Percentiles rank a stretch among this genome's conserved stretches.
Conservation (phyloP, 805 yeast genomes). For the Nakazawaea ishiwadae region DNA sequence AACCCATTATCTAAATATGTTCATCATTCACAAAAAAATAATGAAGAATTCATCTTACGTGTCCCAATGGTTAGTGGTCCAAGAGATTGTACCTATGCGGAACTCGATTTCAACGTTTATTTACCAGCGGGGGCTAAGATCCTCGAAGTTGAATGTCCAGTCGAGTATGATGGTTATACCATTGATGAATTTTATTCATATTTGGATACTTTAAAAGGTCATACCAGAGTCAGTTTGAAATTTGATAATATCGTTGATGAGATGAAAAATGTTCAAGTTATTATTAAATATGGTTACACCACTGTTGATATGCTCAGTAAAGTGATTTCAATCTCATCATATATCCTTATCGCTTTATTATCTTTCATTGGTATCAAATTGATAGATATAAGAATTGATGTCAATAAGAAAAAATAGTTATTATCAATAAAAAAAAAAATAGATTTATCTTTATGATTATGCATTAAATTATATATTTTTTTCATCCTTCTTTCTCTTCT, state of each 20-base stretch:
- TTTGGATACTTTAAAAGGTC: slow-evolving; percentile 75
- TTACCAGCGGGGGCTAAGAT: slow-evolving; percentile 84
- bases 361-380: slow-evolving; percentile 10
- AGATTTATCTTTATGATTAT: no score
- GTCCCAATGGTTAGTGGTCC: slow-evolving; percentile 77
- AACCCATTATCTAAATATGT: slow-evolving; percentile 51
- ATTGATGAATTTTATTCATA: slow-evolving; percentile 39
- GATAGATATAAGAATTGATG: slow-evolving; percentile 12
- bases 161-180: slow-evolving; percentile 29
- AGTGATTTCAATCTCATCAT: slow-evolving; percentile 61
- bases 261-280: slow-evolving; percentile 48
- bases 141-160: slow-evolving; percentile 52
- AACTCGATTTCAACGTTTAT: slow-evolving; percentile 54
- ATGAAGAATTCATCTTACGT: slow-evolving; percentile 50
- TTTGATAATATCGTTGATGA: slow-evolving; percentile 67
- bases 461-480: not conserved
- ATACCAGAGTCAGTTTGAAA: slow-evolving; percentile 61
- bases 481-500: slow-evolving; percentile 16
- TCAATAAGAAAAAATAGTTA: not conserved
- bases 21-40: slow-evolving; percentile 31
- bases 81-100: slow-evolving; percentile 58
- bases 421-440: no score
- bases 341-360: slow-evolving; percentile 55
- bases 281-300: slow-evolving; percentile 61
- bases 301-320: slow-evolving; percentile 49